Conservation (phyloP, 2,329 filamentous ascomycete species). For the Colletotrichum lini region DNA sequence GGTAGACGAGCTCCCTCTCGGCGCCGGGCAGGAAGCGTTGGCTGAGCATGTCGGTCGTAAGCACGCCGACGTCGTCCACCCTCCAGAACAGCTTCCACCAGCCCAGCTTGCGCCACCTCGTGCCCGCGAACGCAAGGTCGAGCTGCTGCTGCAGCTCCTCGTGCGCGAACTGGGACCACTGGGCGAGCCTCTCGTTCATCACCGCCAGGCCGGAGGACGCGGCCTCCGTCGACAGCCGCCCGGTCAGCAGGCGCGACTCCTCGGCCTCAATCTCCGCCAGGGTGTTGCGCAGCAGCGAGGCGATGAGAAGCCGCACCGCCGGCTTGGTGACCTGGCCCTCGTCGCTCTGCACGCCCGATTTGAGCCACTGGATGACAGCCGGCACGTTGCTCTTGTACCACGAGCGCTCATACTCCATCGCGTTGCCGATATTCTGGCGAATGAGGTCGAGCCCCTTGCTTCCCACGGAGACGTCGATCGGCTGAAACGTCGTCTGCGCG, state of each 20-base stretch:
- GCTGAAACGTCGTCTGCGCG: constrained; percentile 60
- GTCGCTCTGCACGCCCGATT: constrained; percentile 56
- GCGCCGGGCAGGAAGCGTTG: constrained; percentile 83
- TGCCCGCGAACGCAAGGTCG: constrained; percentile 82
- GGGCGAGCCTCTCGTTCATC: constrained; percentile 73
- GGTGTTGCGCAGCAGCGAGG: constrained; percentile 74
- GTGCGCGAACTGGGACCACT: constrained; percentile 86
- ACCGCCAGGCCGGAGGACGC: constrained; percentile 57
- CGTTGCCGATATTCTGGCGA: constrained; percentile 78
- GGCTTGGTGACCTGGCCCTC: constrained; percentile 70
- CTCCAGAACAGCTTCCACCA: constrained; percentile 99
- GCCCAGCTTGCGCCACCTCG: constrained; percentile 82
- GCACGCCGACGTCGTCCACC: constrained; percentile 90
- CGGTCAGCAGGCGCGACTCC: constrained; percentile 57
- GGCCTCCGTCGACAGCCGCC: constrained; percentile 49
- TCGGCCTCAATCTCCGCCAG: constrained; percentile 65
- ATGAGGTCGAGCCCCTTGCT: constrained; percentile 75
- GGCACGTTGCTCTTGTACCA: constrained; percentile 83
- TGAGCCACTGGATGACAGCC: constrained; percentile 76
- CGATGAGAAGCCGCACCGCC: constrained; percentile 75
- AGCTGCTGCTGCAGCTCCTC: constrained; percentile 86
- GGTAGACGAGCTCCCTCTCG: constrained; percentile 86
- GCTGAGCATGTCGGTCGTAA: constrained; percentile 83
- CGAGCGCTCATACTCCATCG: constrained; percentile 78
- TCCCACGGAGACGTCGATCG: constrained; percentile 76